Evolutionary conservation across 2,329 filamentous ascomycete genomes (phyloP).

Genomic region (Alternaria ethzedia): DNA sequence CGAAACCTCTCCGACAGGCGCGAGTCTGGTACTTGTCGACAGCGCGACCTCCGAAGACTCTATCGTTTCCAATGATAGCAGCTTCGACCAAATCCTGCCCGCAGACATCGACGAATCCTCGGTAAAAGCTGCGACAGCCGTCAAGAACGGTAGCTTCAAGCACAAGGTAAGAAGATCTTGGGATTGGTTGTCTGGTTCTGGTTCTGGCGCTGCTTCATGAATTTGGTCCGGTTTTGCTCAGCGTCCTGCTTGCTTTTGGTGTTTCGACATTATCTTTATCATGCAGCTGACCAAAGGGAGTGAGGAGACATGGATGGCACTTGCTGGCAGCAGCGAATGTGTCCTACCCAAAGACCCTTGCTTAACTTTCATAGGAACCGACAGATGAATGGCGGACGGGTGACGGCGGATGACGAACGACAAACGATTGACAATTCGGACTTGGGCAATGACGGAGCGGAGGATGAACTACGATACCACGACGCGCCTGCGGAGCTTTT

Average conservation of each 20-base stretch:
- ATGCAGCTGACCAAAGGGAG: slow-evolving; percentile 10
- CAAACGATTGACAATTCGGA: background rate
- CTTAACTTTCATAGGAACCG: background rate
- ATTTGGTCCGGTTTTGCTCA: background rate
- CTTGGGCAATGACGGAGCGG: background rate
- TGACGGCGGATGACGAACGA: background rate
- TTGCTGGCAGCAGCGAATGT: background rate
- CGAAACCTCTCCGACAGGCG: slow-evolving; percentile 93
- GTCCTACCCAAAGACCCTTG: background rate
- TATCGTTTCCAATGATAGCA: slow-evolving; percentile 11
- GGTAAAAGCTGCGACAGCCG: background rate
- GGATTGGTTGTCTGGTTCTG: slow-evolving; percentile 16
- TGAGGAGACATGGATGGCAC: slow-evolving; percentile 4
- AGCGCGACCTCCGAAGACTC: slow-evolving; percentile 56
- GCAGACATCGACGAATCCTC: background rate
- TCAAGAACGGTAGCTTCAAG: slow-evolving; percentile 5
- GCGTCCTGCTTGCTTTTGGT: background rate
- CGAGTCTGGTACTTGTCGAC: slow-evolving; percentile 84
- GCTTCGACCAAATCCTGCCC: slow-evolving; percentile 16
- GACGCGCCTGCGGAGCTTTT: background rate
- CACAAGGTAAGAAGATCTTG: slow-evolving; percentile 26
- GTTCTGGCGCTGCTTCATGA: slow-evolving; percentile 12
- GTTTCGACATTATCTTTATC: background rate
- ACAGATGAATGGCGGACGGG: background rate
- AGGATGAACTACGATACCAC: background rate